Evolutionary conservation across 768 basidiomycete species (phyloP).

Genomic region (Multifurca ochricompacta): DNA sequence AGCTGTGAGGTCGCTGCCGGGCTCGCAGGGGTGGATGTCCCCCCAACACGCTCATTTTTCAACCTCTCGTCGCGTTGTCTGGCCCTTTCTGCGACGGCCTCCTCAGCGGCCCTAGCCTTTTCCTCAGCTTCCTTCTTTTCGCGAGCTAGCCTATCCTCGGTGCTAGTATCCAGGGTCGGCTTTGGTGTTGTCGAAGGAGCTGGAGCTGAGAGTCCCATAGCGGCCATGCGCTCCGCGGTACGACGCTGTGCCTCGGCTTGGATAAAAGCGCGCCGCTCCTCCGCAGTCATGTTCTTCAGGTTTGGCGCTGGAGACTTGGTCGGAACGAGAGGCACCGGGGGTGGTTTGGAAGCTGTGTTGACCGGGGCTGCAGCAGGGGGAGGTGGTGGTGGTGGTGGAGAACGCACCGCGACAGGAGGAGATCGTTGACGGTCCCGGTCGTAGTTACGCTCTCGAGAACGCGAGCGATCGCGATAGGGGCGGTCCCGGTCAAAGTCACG

Average conservation of each 20-base stretch:
- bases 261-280: constrained; percentile 72
- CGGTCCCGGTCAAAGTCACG: constrained; percentile 39
- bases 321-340: constrained; percentile 45
- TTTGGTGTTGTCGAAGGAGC: constrained; percentile 32
- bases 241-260: constrained; percentile 74
- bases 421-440: constrained; percentile 29
- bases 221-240: constrained; percentile 77
- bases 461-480: constrained; percentile 25
- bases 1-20: constrained; percentile 27
- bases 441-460: constrained; percentile 23
- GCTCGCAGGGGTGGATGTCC: constrained; percentile 30
- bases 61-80: constrained; percentile 61
- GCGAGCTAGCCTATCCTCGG: constrained; percentile 75
- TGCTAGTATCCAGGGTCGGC: constrained; percentile 61
- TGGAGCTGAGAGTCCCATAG: constrained; percentile 60
- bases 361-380: constrained; percentile 41
- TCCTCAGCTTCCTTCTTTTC: constrained; percentile 92
- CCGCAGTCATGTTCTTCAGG: constrained; percentile 75
- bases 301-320: constrained; percentile 51
- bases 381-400: constrained; percentile 43
- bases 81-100: constrained; percentile 75
- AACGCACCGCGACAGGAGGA: constrained; percentile 33
- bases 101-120: constrained; percentile 69
- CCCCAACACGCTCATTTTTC: constrained; percentile 64
- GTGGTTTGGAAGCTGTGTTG: constrained; percentile 33